These are phyloP conservation scores for Saraca asoca DNA, from an alignment of 331 rosid species.

Conservation along the genomic window DNA sequence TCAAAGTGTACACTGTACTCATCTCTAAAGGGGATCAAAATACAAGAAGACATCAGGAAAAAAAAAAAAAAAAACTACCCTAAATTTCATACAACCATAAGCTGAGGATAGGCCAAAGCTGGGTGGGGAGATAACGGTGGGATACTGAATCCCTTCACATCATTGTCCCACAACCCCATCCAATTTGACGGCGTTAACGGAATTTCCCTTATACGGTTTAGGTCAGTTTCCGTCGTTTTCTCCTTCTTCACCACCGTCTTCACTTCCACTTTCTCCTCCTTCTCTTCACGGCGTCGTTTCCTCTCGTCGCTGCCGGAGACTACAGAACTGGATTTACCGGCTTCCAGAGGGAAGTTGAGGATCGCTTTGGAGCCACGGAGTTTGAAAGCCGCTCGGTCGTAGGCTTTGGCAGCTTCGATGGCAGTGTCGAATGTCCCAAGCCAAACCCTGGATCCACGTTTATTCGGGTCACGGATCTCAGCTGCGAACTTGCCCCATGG, in stretches of 20 bases:
- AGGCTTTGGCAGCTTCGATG: conserved; percentile 89
- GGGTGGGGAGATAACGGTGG: conserved; percentile 86
- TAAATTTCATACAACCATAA: conserved; percentile 58
- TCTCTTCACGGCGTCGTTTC: conserved; percentile 61
- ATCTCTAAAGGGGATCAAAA: neutral
- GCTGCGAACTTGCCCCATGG: conserved; percentile 96
- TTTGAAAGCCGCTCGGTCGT: conserved; percentile 83
- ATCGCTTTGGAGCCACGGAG: conserved; percentile 88
- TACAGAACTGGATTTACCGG: conserved; percentile 21
- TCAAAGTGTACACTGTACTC: conserved; percentile 24
- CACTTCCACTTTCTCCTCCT: conserved; percentile 29
- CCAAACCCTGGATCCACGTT: conserved; percentile 81
- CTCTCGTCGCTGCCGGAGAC: conserved; percentile 15
- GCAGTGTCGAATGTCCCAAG: conserved; percentile 82
- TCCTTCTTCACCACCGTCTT: conserved; percentile 57
- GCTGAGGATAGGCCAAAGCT: conserved; percentile 55
- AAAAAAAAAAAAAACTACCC: neutral
- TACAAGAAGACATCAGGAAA: neutral
- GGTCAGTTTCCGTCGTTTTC: conserved; percentile 38
- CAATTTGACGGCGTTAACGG: conserved; percentile 87
- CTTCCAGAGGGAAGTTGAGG: conserved; percentile 82
- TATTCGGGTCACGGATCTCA: conserved; percentile 85
- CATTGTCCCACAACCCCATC: conserved; percentile 59
- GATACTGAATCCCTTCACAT: conserved; percentile 48
- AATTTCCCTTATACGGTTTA: conserved; percentile 37